Percentiles rank a stretch among this genome's conserved stretches.
phyloP scores from a whole-genome alignment of 2,329 filamentous ascomycete species.

The Cadophora gregata region DNA sequence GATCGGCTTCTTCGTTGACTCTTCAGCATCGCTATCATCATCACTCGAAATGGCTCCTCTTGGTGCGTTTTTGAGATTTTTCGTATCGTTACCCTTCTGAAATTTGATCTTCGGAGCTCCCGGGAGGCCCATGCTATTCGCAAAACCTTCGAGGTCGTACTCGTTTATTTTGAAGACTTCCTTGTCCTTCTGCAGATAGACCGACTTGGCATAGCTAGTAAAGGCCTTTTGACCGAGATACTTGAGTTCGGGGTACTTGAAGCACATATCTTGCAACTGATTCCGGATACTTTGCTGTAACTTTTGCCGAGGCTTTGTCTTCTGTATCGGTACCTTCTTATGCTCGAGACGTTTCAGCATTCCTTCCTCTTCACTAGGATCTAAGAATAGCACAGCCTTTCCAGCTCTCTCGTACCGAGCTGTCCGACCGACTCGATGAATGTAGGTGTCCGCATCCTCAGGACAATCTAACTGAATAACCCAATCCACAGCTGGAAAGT shows the following conservation, averaged over 20 bases:
- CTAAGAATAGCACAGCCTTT: constrained; percentile 86
- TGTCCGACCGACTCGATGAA: constrained; percentile 92
- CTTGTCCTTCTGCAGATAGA: constrained; percentile 90
- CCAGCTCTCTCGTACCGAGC: constrained; percentile 92
- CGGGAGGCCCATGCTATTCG: constrained; percentile 83
- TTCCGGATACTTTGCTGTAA: constrained; percentile 87
- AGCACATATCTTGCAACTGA: constrained; percentile 92
- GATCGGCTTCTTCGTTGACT: constrained; percentile 57
- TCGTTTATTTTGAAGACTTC: constrained; percentile 86
- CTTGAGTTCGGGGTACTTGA: constrained; percentile 91
- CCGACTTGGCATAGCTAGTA: constrained; percentile 82
- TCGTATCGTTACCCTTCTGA: constrained; percentile 86
- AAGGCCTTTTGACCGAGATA: constrained; percentile 97
- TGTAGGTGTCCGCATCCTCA: constrained; percentile 96
- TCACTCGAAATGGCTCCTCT: constrained; percentile 69
- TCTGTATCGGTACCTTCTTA: constrained; percentile 88
- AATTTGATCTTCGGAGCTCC: constrained; percentile 94
- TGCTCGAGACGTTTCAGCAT: constrained; percentile 85
- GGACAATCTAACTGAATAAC: constrained; percentile 98
- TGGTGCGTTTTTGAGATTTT: constrained; percentile 85
- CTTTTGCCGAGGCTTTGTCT: constrained; percentile 84
- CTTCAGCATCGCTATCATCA: constrained; percentile 64
- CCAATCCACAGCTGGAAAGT: constrained; percentile 97
- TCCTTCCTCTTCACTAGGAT: constrained; percentile 90
- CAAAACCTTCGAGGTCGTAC: constrained; percentile 84